phyloP scores from a whole-genome alignment of 23 red algal genomes.

The Gracilaria domingensis region DNA sequence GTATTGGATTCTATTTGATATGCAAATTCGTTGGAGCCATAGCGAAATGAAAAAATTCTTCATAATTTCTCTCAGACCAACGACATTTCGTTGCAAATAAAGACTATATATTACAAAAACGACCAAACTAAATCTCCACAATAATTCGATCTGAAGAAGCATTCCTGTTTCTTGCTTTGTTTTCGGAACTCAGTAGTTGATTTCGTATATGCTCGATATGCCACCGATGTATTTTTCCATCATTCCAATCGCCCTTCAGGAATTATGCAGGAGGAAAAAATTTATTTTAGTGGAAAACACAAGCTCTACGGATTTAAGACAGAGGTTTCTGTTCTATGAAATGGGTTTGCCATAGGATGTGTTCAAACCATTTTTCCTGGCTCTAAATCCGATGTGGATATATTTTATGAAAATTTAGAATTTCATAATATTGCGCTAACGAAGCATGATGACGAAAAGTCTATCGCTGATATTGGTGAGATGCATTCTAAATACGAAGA shows the following conservation, averaged over 20 bases:
- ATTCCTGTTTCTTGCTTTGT: not conserved
- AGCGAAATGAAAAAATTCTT: constrained; percentile 11
- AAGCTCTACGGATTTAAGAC: constrained; percentile 53
- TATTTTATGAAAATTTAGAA: constrained; percentile 26
- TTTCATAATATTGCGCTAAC: not conserved
- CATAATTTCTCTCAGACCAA: constrained; percentile 17
- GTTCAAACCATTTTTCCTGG: not conserved
- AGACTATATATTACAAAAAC: not conserved
- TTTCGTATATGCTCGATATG: constrained; percentile 10
- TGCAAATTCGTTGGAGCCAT: constrained; percentile 17
- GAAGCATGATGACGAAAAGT: not conserved
- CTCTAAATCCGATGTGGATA: not conserved
- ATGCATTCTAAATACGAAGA: not conserved
- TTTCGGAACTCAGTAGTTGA: not conserved
- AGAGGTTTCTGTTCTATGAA: constrained; percentile 14
- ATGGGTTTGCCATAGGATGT: not conserved
- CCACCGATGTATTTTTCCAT: constrained; percentile 49
- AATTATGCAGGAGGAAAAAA: constrained; percentile 32
- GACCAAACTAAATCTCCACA: not conserved
- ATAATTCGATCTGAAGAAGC: constrained; percentile 31
- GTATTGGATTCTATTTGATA: constrained; percentile 6
- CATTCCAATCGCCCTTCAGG: constrained; percentile 1
- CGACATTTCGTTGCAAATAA: not conserved
- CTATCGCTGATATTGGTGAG: not conserved
- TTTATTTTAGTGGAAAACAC: constrained; percentile 44